Conservation (phyloP, 805 yeast genomes). For the Zygosaccharomyces pseudorouxii region DNA sequence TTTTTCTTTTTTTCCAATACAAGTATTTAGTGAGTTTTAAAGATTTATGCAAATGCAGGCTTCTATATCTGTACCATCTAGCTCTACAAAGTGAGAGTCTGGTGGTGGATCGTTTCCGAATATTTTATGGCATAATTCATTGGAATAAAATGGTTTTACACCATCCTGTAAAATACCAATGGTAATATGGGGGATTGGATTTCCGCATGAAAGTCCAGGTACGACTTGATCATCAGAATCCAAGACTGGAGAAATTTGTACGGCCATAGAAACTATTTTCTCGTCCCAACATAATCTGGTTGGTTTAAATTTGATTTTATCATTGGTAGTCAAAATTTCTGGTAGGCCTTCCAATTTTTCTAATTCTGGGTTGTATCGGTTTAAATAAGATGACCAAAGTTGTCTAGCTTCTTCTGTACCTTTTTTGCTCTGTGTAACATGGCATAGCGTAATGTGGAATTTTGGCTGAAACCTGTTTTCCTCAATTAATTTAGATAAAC, state of each 20-base stretch:
- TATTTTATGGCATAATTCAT: slow-evolving; percentile 34
- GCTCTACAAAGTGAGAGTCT: slow-evolving; percentile 11
- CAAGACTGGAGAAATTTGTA: slow-evolving; percentile 28
- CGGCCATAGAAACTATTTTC: slow-evolving; percentile 51
- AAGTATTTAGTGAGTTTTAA: slow-evolving; percentile 2
- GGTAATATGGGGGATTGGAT: slow-evolving; percentile 63
- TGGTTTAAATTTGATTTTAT: slow-evolving; percentile 40
- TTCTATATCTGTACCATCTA: slow-evolving; percentile 11
- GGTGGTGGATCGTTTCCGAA: slow-evolving; percentile 2
- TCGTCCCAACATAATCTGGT: slow-evolving; percentile 47
- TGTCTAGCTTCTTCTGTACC: slow-evolving; percentile 26
- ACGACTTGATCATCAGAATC: slow-evolving; percentile 14
- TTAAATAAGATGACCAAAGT: slow-evolving; percentile 29
- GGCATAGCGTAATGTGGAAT: slow-evolving; percentile 68
- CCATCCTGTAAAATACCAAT: slow-evolving; percentile 51
- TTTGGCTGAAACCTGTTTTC: slow-evolving; percentile 43
- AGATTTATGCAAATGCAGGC: slow-evolving; percentile 22
- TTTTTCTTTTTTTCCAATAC: neutral
- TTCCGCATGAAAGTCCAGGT: slow-evolving; percentile 34
- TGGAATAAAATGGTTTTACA: slow-evolving; percentile 51
- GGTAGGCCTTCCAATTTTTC: slow-evolving; percentile 12
- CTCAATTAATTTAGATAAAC: slow-evolving; percentile 31
- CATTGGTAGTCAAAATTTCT: slow-evolving; percentile 17
- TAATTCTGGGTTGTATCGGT: slow-evolving; percentile 19
- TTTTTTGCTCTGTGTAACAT: slow-evolving; percentile 35